A percentile compares a stretch with the other conserved stretches of the same genome.
Evolutionary conservation across 306 rosid genomes (phyloP).

Genomic region (Prunus dulcis): DNA sequence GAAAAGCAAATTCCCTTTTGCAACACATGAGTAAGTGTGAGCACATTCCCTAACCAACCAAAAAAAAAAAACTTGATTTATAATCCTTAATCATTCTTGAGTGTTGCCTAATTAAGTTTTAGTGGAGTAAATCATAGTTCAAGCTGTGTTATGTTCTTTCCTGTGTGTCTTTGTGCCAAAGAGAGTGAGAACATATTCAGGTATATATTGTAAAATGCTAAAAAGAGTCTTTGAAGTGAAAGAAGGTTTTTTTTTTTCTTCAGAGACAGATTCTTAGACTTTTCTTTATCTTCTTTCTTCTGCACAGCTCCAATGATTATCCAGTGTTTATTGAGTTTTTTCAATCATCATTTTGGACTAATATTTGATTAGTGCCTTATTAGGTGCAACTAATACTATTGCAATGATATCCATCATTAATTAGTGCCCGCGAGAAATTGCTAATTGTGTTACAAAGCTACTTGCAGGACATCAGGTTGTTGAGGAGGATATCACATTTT

Average conservation of each 20-base stretch:
- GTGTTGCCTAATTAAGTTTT: neutral
- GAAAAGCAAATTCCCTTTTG: conserved; percentile 73
- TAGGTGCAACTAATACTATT: too few species aligned
- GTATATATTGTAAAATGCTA: neutral
- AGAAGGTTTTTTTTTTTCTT: neutral
- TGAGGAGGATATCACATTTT: neutral
- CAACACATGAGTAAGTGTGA: conserved; percentile 65
- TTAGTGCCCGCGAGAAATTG: neutral
- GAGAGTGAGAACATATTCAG: too few species aligned
- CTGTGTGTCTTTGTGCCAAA: too few species aligned
- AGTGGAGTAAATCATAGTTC: neutral
- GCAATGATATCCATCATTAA: neutral
- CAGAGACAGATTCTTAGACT: neutral
- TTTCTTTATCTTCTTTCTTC: neutral
- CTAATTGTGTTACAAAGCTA: neutral
- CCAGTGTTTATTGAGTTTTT: neutral
- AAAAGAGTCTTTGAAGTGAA: conserved; percentile 2
- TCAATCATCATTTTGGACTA: too few species aligned
- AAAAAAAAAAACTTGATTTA: neutral
- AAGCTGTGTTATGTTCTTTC: neutral
- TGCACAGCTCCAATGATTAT: neutral
- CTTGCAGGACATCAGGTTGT: neutral
- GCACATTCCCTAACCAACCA: conserved; percentile 45
- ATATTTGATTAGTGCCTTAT: too few species aligned
- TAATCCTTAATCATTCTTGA: conserved; percentile 10